A percentile compares a stretch with the other conserved stretches of the same genome.
phyloP scores from a whole-genome alignment of 306 rosid genomes.

The Quercus glauca region DNA sequence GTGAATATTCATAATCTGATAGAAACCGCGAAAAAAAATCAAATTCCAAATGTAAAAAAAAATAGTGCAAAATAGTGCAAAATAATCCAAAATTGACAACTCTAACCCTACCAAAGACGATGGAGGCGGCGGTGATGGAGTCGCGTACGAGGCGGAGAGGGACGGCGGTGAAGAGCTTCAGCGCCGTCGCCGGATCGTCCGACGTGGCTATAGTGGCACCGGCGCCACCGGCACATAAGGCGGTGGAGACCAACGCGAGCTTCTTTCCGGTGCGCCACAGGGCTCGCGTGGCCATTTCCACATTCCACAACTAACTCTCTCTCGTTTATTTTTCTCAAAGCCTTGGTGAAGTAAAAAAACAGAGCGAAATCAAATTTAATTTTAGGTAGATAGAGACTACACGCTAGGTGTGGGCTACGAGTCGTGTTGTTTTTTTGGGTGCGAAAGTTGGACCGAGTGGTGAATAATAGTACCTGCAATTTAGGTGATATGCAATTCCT shows the following conservation, averaged over 20 bases:
- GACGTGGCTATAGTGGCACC: constrained; percentile 71
- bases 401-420: too few relatives aligned
- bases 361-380: too few relatives aligned
- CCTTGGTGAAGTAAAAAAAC: too few relatives aligned
- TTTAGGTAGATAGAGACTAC: too few relatives aligned
- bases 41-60: neutral
- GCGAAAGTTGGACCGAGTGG: too few relatives aligned
- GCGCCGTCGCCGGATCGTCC: constrained; percentile 64
- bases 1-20: constrained; percentile 80
- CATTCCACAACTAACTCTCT: neutral
- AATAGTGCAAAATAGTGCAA: too few relatives aligned
- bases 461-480: too few relatives aligned
- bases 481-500: too few relatives aligned
- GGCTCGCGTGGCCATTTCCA: constrained; percentile 54
- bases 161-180: constrained; percentile 68
- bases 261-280: constrained; percentile 75
- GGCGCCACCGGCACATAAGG: constrained; percentile 57
- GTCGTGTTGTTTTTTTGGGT: too few relatives aligned
- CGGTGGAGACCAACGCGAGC: constrained; percentile 52
- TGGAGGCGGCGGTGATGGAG: constrained; percentile 63
- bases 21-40: constrained; percentile 4
- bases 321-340: too few relatives aligned
- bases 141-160: constrained; percentile 80
- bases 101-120: constrained; percentile 64
- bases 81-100: too few relatives aligned